Evolutionary conservation across 2,329 filamentous ascomycete species (phyloP).

Genomic region (Trichoderma guizhouense): DNA sequence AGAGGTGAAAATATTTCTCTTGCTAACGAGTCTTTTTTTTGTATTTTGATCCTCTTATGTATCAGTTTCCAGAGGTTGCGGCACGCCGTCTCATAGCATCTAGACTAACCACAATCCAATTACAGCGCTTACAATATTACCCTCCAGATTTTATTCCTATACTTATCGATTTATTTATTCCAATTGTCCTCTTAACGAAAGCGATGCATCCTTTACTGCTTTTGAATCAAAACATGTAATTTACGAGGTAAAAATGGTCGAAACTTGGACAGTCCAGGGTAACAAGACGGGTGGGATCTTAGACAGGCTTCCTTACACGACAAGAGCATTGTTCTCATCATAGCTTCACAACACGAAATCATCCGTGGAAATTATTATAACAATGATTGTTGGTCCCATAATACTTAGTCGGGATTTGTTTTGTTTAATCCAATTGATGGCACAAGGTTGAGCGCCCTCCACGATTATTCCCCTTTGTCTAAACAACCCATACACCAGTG

Average conservation of each 20-base stretch:
- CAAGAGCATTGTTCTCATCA: too few relatives aligned
- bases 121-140: too few relatives aligned
- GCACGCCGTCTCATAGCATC: accelerated
- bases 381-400: neutral
- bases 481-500: neutral
- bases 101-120: neutral
- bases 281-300: neutral
- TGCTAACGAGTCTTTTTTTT: neutral
- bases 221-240: neutral
- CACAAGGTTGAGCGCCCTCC: neutral
- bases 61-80: neutral
- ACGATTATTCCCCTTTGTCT: neutral
- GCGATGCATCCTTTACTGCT: neutral
- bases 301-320: neutral
- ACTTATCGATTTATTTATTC: neutral
- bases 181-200: neutral
- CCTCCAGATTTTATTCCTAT: too few relatives aligned
- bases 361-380: neutral
- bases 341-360: neutral
- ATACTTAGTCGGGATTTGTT: neutral
- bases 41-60: neutral
- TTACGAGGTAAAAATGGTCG: neutral
- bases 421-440: neutral
- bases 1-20: neutral
- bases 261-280: neutral